Evolutionary conservation across 495 filamentous ascomycete species (phyloP), one percentile per base, ranked within the genome.

Genomic region (Talaromyces stipitatus): DNA sequence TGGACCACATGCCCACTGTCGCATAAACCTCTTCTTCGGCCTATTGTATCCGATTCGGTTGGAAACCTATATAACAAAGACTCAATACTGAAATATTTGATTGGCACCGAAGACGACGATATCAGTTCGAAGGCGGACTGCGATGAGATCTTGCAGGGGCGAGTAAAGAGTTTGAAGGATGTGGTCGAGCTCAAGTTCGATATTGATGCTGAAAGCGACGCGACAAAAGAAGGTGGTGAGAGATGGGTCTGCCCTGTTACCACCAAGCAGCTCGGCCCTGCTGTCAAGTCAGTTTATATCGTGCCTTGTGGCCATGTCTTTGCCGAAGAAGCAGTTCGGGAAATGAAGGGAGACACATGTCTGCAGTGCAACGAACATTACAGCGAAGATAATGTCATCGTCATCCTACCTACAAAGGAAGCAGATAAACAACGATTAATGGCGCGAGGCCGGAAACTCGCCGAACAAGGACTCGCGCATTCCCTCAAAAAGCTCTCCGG

Each of bases 231-330:
- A 29, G 70, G 69, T 65, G 67, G 72, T n/a, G 75, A 81, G 63
- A 72, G 76, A 28, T 92, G 87, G 80, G 80, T 90, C 18, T 98
- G 94, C 66, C 92, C 92, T 1, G 79, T 97, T 23, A 91, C 89
- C n/a, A 80, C 84, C 43, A 95, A 95, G 69, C 82, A 86, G 67
- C 71, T 98, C 48, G 95, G 95, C 2, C 82, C 91, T 0, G 81
- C 78, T 10, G 85, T 87, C 14, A 91, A 85, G 72, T 76, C 89
- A 9, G 90, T 95, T 16, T 98, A 97, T 68, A 64, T 98, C 5
- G 90, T 97, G 14, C 94, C 94, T 0, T 98, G 94, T 64, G 94
- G 94, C 1, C 95, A 97, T 79, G 95, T 89, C 1, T 97, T 97
- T 69, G 83, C 88, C 2, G 90, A 92, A 60, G 83, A 82, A 50